Base-by-base conservation (phyloP, 225 moss, liverwort and hornwort genomes). In the Polytrichum commune region DNA sequence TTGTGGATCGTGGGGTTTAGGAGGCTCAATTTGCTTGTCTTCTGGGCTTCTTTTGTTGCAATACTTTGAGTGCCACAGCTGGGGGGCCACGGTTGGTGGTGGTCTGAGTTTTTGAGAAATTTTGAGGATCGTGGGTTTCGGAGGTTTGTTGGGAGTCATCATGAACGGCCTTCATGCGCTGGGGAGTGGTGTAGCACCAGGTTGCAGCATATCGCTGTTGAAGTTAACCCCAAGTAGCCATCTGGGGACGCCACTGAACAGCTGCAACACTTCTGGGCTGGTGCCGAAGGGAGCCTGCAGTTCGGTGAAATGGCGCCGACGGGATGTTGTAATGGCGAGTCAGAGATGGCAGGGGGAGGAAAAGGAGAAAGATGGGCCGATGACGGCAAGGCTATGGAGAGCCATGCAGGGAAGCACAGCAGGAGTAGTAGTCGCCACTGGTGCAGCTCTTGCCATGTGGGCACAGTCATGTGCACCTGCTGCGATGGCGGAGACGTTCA, bases 401-500 rank as follows among this genome's bases (percentile, higher is more conserved):
- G 72, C 78, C 28, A 69, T 86, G 54, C 75, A 82, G 58, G 67
- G 63, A 46, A 46, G 46, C 26, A 69, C 64, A 62, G 68, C 83
- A 3, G 64, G 56, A 5, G 74, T 38, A 27, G 3, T 87, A 54
- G 54, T 88, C 61, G 88, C 84, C 54, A 78, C 91, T 28, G 66
- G 90, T 8, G 88, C 93, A 58, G 90, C 88, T 69, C 90, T 84
- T 46, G 86, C 85, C 28, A 60, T 93, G 0, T 63, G 90, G 56
- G 69, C 91, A 67, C 85, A 91, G 64, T 63, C 85, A 22, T 76
- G 73, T 57, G 61, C 77, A 30, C 63, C 90, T 77, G 66, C 88
- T 75, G 89, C 89, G 0, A 76, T 77, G 78, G 91, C 93, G 2
- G 90, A 89, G 28, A 86, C 80, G 25, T 83, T 89, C 68, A 92